Percentiles rank a stretch among this genome's conserved stretches.
Conservation (phyloP, 352 stramenopile genomes). For the Halophytophthora batemanensis region DNA sequence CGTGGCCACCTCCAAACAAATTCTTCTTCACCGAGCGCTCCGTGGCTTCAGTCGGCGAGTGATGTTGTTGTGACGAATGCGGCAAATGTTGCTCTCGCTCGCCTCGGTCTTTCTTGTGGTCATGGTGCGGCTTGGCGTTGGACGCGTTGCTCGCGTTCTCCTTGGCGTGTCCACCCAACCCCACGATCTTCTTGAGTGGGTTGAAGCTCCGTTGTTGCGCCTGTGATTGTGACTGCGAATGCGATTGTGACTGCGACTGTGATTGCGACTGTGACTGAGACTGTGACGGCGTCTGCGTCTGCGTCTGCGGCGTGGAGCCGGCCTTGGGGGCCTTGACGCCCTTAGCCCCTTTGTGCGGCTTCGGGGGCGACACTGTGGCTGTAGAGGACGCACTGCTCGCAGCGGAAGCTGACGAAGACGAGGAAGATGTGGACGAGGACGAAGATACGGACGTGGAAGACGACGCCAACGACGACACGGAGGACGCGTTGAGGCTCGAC, state of each 20-base stretch:
- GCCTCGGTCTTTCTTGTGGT: constrained; percentile 25
- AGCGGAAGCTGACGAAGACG: constrained; percentile 18
- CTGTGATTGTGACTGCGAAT: constrained; percentile 11
- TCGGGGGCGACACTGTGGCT: constrained; percentile 16
- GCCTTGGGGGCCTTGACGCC: too few species aligned
- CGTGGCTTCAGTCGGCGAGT: constrained; percentile 11
- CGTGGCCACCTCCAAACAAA: constrained; percentile 8
- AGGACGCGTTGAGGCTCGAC: constrained; percentile 17
- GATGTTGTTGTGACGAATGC: constrained; percentile 22
- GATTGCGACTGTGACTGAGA: too few species aligned
- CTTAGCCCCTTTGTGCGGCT: constrained; percentile 1
- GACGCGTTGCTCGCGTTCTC: constrained; percentile 31
- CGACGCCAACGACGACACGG: constrained; percentile 22
- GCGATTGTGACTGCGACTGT: too few species aligned
- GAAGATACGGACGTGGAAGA: constrained; percentile 28
- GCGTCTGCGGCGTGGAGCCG: too few species aligned
- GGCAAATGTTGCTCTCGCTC: constrained; percentile 17
- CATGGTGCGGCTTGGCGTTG: constrained; percentile 35
- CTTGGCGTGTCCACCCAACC: constrained; percentile 39
- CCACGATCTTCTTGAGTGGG: constrained; percentile 62
- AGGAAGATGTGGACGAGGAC: constrained; percentile 16
- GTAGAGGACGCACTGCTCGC: constrained; percentile 1
- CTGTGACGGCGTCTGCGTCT: too few species aligned
- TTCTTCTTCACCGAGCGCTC: constrained; percentile 18
- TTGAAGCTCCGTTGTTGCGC: constrained; percentile 48